These are phyloP conservation scores for Debaryomyces singareniensis DNA, from an alignment of 1,139 yeast genomes.

Conservation along the genomic window DNA sequence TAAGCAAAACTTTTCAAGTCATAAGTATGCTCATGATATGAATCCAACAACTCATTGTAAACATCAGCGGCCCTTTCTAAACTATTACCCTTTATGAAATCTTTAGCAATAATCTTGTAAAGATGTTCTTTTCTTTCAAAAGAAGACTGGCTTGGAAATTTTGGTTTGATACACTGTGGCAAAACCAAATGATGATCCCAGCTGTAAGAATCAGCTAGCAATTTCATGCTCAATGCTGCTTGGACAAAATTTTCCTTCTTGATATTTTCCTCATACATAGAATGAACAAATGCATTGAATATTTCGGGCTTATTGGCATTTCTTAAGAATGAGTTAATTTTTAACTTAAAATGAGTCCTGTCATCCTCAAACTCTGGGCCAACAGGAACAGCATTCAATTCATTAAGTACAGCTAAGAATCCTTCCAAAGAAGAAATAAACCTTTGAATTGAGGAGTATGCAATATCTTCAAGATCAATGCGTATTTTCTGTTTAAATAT, in stretches of 20 bases:
- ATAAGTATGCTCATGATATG: constrained; percentile 67
- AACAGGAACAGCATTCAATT: constrained; percentile 67
- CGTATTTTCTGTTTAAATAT: constrained; percentile 46
- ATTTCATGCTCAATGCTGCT: constrained; percentile 76
- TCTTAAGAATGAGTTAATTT: constrained; percentile 70
- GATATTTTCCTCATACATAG: constrained; percentile 63
- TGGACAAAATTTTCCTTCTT: constrained; percentile 63
- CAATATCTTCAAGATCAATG: constrained; percentile 63
- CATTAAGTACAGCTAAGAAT: constrained; percentile 61
- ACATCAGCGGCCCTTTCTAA: constrained; percentile 73
- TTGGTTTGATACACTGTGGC: constrained; percentile 58
- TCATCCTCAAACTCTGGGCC: constrained; percentile 86
- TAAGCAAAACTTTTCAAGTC: constrained; percentile 73
- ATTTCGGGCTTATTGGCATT: constrained; percentile 77
- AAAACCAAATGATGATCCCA: constrained; percentile 64
- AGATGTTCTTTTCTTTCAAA: constrained; percentile 78
- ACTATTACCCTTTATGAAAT: constrained; percentile 66
- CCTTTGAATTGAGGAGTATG: constrained; percentile 44
- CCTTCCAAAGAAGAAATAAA: constrained; percentile 55
- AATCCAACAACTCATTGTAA: constrained; percentile 70
- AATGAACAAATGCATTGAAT: constrained; percentile 70
- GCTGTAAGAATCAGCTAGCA: constrained; percentile 68
- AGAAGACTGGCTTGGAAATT: constrained; percentile 71
- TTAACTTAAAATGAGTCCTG: constrained; percentile 72
- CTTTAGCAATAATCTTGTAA: constrained; percentile 64